phyloP scores from a whole-genome alignment of 2,329 filamentous ascomycete species.

The Fusarium continuum region DNA sequence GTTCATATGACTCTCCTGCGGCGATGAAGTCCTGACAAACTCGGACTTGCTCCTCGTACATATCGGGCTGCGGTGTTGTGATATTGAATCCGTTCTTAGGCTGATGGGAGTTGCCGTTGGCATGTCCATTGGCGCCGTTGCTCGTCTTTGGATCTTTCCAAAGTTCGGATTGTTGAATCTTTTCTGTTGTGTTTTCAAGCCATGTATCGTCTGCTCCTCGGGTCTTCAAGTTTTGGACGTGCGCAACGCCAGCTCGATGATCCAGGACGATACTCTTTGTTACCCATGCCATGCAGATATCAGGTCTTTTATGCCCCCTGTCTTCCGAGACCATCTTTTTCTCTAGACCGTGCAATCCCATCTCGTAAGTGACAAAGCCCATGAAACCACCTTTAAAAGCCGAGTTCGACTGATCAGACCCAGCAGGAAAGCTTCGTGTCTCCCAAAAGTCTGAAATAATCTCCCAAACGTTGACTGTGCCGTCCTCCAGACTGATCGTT shows the following conservation, averaged over 20 bases:
- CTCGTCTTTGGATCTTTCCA: constrained; percentile 43
- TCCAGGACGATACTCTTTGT: constrained; percentile 82
- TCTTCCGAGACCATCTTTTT: constrained; percentile 41
- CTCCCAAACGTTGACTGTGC: constrained; percentile 58
- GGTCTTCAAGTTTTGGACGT: constrained; percentile 64
- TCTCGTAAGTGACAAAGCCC: constrained; percentile 86
- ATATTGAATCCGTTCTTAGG: constrained; percentile 40
- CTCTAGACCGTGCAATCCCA: constrained; percentile 65
- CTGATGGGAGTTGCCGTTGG: constrained; percentile 20
- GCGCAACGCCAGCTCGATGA: constrained; percentile 67
- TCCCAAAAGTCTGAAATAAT: constrained; percentile 58
- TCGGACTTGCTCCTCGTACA: constrained; percentile 74
- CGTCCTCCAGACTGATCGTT: constrained; percentile 35
- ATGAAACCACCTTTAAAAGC: constrained; percentile 87
- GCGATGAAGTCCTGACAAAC: constrained; percentile 76
- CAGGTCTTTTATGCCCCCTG: constrained; percentile 62
- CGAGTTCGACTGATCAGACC: constrained; percentile 18
- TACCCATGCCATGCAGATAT: constrained; percentile 80
- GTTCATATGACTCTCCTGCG: constrained; percentile 84
- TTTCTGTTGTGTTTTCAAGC: constrained; percentile 45
- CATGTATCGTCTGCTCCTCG: constrained; percentile 44
- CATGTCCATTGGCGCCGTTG: constrained; percentile 11
- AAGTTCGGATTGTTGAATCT: constrained; percentile 46
- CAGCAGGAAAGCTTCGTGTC: constrained; percentile 40
- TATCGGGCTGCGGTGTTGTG: constrained; percentile 52